Base-by-base conservation (phyloP, 345 rosid genomes). In the Bretschneidera sinensis region DNA sequence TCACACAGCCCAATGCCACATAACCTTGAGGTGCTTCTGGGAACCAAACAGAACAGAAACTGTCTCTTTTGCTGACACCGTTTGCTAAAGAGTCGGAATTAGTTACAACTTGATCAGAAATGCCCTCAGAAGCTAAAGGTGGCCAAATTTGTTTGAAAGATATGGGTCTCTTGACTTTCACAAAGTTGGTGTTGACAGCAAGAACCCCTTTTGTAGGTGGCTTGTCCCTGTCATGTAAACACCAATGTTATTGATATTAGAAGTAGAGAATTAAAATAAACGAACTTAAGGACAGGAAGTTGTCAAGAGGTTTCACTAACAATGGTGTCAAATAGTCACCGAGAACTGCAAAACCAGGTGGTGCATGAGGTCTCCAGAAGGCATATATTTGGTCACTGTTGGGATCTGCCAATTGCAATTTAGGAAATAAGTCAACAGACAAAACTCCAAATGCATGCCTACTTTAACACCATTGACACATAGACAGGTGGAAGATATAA, bases 201-300 rank as follows among this genome's bases (percentile, higher is more conserved):
- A 84, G 71, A 73, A 90, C 97, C 66, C 96, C 97, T 83, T 81
- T 88, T 50, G 86, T 86, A 55, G 99, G 99, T 54, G 99, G 96
- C 74, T 90, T 94, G 76, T 94, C 97, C 85, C 99, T 94, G 83
- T 68, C 75, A 82, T 51, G 67, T 21, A 63, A 54, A 73, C 53
- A 69, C 54, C 60, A 67, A 9, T 59, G 50, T 60, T 48, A 55
- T 63, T 58, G 45, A 59, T 48, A 62, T 14, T 28, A 22, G 24
- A 53, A 52, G 48, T 24, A 17, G 50, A 60, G 21, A 4, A 3
- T 28, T 28, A 18, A 61, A 56, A 33, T 0, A 33, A 72, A 57
- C 49, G 24, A 51, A 70, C 28, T 67, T 34, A 31, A 54, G 25
- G 62, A 59, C 28, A 63, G 61, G 43, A 48, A 57, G 47, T 23